Conservation (phyloP, 345 rosid genomes). For the Eucalyptus albens region DNA sequence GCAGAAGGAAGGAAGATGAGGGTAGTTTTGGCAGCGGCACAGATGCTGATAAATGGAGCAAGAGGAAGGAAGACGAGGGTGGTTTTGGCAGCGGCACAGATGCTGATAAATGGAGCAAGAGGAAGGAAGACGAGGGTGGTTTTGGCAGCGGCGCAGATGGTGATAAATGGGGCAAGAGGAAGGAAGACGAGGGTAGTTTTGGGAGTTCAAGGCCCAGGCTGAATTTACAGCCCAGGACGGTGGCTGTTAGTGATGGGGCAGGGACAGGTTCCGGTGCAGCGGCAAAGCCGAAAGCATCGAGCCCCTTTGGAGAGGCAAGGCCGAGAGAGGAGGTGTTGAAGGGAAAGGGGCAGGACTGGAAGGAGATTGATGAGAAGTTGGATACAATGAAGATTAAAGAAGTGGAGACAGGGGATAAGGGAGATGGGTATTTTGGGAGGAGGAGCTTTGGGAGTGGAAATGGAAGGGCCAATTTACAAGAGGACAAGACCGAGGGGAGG, state of each 20-base stretch:
- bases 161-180: conserved; percentile 71
- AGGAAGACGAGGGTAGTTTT: conserved; percentile 26
- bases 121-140: conserved; percentile 36
- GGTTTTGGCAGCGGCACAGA: conserved; percentile 22
- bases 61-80: conserved; percentile 14
- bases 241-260: conserved; percentile 21
- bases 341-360: conserved; percentile 87
- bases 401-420: conserved; percentile 31
- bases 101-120: conserved; percentile 68
- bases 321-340: conserved; percentile 95
- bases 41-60: conserved; percentile 71
- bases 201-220: conserved; percentile 39
- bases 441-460: conserved; percentile 8
- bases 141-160: conserved; percentile 31
- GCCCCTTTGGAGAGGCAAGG: conserved; percentile 86
- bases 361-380: conserved; percentile 89
- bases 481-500: conserved; percentile 5
- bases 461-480: background rate
- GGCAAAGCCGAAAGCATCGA: conserved; percentile 50
- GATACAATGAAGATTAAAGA: conserved; percentile 41
- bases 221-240: conserved; percentile 64
- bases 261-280: conserved; percentile 6
- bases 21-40: conserved; percentile 13
- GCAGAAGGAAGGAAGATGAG: conserved; percentile 56
- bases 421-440: conserved; percentile 16